Evolutionary conservation across 23 red algal genomes (phyloP), one percentile per base, ranked within the genome.

Genomic region (Cyanidium caldarium): DNA sequence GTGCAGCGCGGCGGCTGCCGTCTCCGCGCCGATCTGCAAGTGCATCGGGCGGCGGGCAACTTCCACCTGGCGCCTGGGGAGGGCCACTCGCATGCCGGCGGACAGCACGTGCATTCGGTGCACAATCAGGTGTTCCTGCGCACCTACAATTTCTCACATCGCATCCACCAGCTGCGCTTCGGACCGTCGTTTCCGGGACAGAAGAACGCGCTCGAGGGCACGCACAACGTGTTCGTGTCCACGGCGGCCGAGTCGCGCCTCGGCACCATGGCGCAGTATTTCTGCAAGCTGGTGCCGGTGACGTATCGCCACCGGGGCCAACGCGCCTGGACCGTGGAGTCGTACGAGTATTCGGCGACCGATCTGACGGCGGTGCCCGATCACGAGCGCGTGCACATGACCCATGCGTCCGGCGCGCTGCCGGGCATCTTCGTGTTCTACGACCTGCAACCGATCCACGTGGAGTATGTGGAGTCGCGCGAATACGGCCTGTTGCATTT

Each of bases 11-110:
- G 78, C 13, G 89, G 89, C 2, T 95, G 89, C 42, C 79, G 77
- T 17, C 68, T 95, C 15, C 71, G 72, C 5, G 89, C 77, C 1
- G 29, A 77, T 34, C 72, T 95, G 29, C 67, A 87, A 38, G 76
- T 95, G 15, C 69, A 67, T 39, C 86, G 85, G 38, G 83, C 87
- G 30, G 84, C 83, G 14, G 89, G 89, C 40, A 86, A 78, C 35
- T 87, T 95, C 44, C 82, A 95, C 78, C 36, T 95, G 39, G 66
- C 84, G 20, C 89, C 89, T 2, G 89, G 89, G 16, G 78, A 95
- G 56, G 79, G 74, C 29, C 68, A 82, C 40, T 35, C 77, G 23
- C 44, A 57, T 21, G 80, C 58, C 38, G 73, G 65, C 31, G 89
- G 89, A 34, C 79, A 75, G 21, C 78, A 80, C 17, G 36, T 94